Conservation (phyloP, 176 grass and related monocot species). For the Leersia perrieri region DNA sequence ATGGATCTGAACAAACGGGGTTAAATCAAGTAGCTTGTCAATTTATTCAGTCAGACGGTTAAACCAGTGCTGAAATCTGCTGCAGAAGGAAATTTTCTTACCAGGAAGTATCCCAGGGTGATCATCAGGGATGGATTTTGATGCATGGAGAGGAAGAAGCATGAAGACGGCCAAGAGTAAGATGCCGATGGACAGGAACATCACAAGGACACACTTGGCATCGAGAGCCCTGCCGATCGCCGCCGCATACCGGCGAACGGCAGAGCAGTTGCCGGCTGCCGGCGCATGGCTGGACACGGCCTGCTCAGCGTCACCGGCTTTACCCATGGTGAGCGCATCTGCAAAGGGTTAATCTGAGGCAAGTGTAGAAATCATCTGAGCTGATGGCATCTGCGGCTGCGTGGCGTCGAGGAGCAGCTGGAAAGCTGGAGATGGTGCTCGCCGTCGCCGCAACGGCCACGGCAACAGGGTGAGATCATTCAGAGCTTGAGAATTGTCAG, state of each 20-base stretch:
- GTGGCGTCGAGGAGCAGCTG: constrained; percentile 42
- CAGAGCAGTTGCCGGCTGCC: background rate
- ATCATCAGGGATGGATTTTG: constrained; percentile 20
- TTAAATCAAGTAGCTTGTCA: background rate
- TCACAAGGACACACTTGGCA: background rate
- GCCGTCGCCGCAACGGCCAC: constrained; percentile 46
- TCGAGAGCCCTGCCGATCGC: background rate
- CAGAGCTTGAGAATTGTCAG: background rate
- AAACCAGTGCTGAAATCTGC: background rate
- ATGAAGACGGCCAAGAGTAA: constrained; percentile 46
- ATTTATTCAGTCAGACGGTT: background rate
- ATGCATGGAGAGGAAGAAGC: constrained; percentile 28
- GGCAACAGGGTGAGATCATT: background rate
- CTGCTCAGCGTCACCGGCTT: constrained; percentile 36
- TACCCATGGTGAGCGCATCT: constrained; percentile 59
- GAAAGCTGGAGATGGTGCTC: constrained; percentile 7
- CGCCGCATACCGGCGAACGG: background rate
- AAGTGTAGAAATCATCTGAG: background rate
- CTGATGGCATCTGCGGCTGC: constrained; percentile 11
- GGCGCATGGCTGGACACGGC: background rate
- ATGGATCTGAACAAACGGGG: background rate
- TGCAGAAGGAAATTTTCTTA: constrained; percentile 12
- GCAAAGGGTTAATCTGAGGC: background rate
- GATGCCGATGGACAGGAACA: constrained; percentile 25
- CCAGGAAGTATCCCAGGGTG: constrained; percentile 28